Evolutionary conservation across 495 filamentous ascomycete species (phyloP), one percentile per base, ranked within the genome.

Genomic region (Podospora australis): DNA sequence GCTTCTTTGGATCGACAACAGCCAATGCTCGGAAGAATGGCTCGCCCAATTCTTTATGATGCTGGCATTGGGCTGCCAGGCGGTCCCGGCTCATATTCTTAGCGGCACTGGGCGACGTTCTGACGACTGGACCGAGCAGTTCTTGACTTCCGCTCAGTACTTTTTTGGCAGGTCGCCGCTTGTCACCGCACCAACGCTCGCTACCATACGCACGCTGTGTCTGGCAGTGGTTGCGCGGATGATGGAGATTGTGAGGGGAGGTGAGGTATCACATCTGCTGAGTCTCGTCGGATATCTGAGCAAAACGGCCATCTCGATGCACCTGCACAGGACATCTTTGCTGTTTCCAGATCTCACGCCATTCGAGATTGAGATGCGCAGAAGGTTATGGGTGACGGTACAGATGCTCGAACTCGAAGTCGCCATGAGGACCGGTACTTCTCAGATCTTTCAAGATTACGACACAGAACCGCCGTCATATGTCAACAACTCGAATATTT

Each of bases 281-380:
- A 54, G 20, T 28, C 47, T 62, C 17, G 59, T 62, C 55, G 56
- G 59, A 1, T 51, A 56, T 32, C 16, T 56, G 2, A 44, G 22
- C 19, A 32, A 53, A 22, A 20, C 56, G 38, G 53, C 55, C 11
- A 49, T 59, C 56, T 32, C 53, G 9, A 49, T 62, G 50, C 48
- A 59, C 21, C 49, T 62, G 7, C 53, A 62, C 48, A 42, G 59
- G 24, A 48, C 35, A 3, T 47, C 56, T 0, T 29, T 36, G 6
- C 34, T 57, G 7, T 72, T 75, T 46, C 58, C 68, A 16, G 65
- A 67, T 9, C 73, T 79, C 32, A 67, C 69, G 0, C 46, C 60
- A 0, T 68, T 70, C 22, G 57, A 62, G 9, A 66, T 57, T 7
- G 72, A 75, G 49, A 70, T 70, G 56, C 61, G 72, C 10, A 62